A percentile compares a stretch with the other conserved stretches of the same genome.
phyloP scores from a whole-genome alignment of 2,329 filamentous ascomycete species.

The Fusarium sp. region DNA sequence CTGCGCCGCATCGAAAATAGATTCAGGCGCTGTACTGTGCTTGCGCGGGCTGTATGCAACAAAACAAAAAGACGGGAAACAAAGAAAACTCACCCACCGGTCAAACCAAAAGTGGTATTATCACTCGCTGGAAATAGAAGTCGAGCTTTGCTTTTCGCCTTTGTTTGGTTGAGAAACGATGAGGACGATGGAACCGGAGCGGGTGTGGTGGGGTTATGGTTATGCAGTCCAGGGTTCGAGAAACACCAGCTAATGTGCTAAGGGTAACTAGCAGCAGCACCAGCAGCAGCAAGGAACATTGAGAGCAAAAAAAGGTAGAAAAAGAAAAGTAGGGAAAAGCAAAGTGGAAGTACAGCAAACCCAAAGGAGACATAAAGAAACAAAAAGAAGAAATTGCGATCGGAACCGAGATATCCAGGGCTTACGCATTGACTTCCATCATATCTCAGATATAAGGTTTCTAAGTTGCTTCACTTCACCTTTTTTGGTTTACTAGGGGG shows the following conservation, averaged over 20 bases:
- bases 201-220: slow-evolving; percentile 45
- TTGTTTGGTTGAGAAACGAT: slow-evolving; percentile 25
- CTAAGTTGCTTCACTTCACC: neutral
- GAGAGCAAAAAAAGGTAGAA: slow-evolving; percentile 6
- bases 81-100: neutral
- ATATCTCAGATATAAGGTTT: slow-evolving; percentile 14
- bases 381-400: slow-evolving; percentile 23
- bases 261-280: neutral
- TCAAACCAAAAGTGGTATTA: neutral
- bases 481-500: neutral
- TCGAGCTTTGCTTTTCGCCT: slow-evolving; percentile 27
- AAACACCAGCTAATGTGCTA: slow-evolving; percentile 20
- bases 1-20: slow-evolving; percentile 37
- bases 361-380: slow-evolving; percentile 3
- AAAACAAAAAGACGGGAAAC: neutral
- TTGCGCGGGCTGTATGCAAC: neutral
- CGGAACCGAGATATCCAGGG: slow-evolving; percentile 14
- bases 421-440: slow-evolving; percentile 25
- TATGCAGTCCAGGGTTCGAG: slow-evolving; percentile 42
- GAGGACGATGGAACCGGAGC: slow-evolving; percentile 18
- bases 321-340: slow-evolving; percentile 7
- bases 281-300: slow-evolving; percentile 16
- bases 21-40: neutral
- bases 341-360: slow-evolving; percentile 8
- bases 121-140: neutral